A percentile compares a stretch with the other conserved stretches of the same genome.
Evolutionary conservation across 2,329 filamentous ascomycete species (phyloP).

Genomic region (Thielaviopsis musarum): DNA sequence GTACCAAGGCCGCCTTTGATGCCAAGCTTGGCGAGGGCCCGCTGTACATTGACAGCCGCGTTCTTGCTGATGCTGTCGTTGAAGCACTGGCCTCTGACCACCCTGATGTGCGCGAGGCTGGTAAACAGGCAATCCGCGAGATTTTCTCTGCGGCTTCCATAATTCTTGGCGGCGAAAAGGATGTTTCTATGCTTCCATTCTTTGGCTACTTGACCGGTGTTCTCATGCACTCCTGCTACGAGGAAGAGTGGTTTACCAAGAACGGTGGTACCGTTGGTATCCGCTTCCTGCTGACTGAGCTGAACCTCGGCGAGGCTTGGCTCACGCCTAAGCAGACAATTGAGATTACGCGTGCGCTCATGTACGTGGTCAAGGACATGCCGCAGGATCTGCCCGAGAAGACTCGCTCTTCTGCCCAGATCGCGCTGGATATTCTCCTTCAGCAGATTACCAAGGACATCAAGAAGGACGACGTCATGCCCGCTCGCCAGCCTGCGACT

Average conservation of each 20-base stretch:
- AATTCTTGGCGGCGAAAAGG: constrained; percentile 60
- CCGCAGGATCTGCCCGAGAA: constrained; percentile 83
- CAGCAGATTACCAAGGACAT: constrained; percentile 61
- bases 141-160: constrained; percentile 60
- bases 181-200: constrained; percentile 63
- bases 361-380: constrained; percentile 98
- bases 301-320: constrained; percentile 75
- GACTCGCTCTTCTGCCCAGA: constrained; percentile 67
- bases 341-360: constrained; percentile 77
- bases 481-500: not conserved
- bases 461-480: constrained; percentile 58
- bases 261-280: constrained; percentile 85
- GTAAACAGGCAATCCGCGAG: constrained; percentile 59
- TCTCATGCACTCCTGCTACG: constrained; percentile 89
- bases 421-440: constrained; percentile 66
- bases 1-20: constrained; percentile 62
- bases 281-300: constrained; percentile 65
- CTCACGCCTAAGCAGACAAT: constrained; percentile 57
- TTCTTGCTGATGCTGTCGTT: constrained; percentile 77
- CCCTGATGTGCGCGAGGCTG: constrained; percentile 61
- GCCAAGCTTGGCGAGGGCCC: constrained; percentile 75
- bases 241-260: constrained; percentile 98
- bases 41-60: constrained; percentile 68
- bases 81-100: constrained; percentile 82
- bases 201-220: constrained; percentile 68